Percentiles rank a stretch among this genome's conserved stretches.
phyloP scores from a whole-genome alignment of 306 rosid species.

The Sophora flavescens region DNA sequence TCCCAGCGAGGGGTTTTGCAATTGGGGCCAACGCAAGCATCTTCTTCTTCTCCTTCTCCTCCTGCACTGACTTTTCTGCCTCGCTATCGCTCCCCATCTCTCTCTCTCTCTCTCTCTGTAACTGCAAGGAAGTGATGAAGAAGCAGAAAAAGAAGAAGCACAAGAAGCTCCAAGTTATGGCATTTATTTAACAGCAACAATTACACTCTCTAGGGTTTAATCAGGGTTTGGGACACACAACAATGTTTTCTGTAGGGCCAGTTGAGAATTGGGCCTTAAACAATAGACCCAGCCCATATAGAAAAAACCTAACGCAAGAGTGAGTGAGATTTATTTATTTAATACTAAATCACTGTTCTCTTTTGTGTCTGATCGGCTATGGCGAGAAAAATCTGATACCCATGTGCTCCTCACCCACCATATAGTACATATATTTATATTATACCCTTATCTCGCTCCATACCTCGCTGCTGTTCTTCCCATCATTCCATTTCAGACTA shows the following conservation, averaged over 20 bases:
- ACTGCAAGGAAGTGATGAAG: neutral
- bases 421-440: neutral
- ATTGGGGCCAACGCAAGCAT: constrained; percentile 75
- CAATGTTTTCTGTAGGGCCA: neutral
- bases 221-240: constrained; percentile 25
- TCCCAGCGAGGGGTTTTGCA: constrained; percentile 95
- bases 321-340: too few relatives aligned
- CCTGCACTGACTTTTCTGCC: constrained; percentile 68
- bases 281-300: too few relatives aligned
- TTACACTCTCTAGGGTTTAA: constrained; percentile 38
- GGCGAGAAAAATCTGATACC: constrained; percentile 54
- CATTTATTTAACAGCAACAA: neutral
- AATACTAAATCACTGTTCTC: too few relatives aligned
- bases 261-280: neutral
- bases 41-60: constrained; percentile 90
- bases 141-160: too few relatives aligned
- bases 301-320: too few relatives aligned
- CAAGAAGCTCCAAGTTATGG: neutral
- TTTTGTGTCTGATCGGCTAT: constrained; percentile 31
- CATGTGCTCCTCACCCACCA: constrained; percentile 54
- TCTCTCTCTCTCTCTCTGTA: too few relatives aligned
- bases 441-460: constrained; percentile 37
- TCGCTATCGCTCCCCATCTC: constrained; percentile 92
- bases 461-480: neutral
- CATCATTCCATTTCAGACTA: constrained; percentile 6